Evolutionary conservation across 2,329 filamentous ascomycete species (phyloP).

Genomic region (Sarocladium strictum): DNA sequence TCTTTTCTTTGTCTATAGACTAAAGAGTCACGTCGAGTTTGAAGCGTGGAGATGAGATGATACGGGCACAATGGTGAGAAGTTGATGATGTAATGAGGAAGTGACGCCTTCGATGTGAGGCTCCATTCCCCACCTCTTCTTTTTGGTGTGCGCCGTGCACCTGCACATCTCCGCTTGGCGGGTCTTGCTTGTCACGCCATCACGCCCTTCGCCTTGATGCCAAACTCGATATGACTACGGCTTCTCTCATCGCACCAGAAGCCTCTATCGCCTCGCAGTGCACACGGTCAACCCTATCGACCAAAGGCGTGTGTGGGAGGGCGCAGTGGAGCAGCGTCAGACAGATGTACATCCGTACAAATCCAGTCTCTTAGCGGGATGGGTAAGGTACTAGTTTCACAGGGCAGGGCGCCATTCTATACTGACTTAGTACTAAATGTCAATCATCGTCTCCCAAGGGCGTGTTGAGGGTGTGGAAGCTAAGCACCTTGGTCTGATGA

Average conservation of each 20-base stretch:
- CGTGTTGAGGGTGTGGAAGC: not conserved
- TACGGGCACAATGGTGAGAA: not conserved
- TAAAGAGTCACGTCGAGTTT: not conserved
- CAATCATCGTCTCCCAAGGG: slow-evolving; percentile 3
- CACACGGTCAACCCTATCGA: not conserved
- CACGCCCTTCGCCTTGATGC: not conserved
- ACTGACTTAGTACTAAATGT: not conserved
- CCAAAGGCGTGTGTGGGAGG: not conserved
- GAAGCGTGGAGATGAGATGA: not conserved
- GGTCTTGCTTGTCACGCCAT: not conserved
- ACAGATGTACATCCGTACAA: not conserved
- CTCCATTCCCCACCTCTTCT: not conserved
- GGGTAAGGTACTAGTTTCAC: not conserved
- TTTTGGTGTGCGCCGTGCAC: not conserved
- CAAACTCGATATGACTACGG: not conserved
- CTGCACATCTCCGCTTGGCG: not conserved
- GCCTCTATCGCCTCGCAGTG: too few species aligned
- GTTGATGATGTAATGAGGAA: not conserved
- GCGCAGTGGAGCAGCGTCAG: not conserved
- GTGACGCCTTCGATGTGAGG: not conserved
- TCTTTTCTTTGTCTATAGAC: not conserved
- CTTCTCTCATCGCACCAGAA: not conserved
- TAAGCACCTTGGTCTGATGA: not conserved
- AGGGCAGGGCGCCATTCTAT: not conserved
- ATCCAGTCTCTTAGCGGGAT: not conserved